Percentiles rank a stretch among this genome's conserved stretches.
These are phyloP conservation scores for Blakeslea trispora DNA, from an alignment of 371 early-diverging fungal genomes.

Conservation along the genomic window DNA sequence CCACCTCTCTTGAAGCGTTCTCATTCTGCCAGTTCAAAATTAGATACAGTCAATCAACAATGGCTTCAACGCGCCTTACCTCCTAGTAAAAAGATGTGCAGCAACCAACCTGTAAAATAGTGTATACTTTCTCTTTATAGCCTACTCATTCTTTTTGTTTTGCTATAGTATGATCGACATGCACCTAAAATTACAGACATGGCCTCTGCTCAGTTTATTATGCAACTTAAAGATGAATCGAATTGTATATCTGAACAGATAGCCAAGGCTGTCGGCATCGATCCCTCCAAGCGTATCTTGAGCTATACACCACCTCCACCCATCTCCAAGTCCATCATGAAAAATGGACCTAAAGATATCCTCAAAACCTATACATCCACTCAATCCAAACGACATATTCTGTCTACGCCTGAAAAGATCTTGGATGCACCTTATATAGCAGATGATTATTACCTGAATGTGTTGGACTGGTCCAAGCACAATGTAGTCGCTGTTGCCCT, in stretches of 20 bases:
- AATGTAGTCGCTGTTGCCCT: constrained; percentile 91
- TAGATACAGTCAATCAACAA: constrained; percentile 31
- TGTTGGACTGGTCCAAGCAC: constrained; percentile 91
- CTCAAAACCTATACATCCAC: constrained; percentile 26
- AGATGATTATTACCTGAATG: constrained; percentile 98
- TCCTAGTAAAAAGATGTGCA: constrained; percentile 5
- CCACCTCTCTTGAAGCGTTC: constrained; percentile 28
- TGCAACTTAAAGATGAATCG: constrained; percentile 32
- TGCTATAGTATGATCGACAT: constrained; percentile 70
- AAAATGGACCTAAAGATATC: constrained; percentile 29
- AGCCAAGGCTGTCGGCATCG: constrained; percentile 78
- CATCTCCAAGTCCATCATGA: background rate
- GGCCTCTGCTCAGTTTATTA: constrained; percentile 64
- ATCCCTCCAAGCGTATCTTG: constrained; percentile 49
- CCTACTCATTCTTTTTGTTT: background rate
- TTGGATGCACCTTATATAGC: constrained; percentile 91
- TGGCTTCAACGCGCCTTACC: constrained; percentile 33
- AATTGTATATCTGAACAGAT: constrained; percentile 73
- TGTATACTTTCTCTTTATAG: background rate
- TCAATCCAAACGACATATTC: constrained; percentile 66
- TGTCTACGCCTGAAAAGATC: constrained; percentile 70
- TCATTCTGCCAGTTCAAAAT: constrained; percentile 25
- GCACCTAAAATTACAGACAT: constrained; percentile 72
- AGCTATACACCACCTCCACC: constrained; percentile 16
- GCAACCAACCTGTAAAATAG: constrained; percentile 7